Evolutionary conservation across 306 rosid genomes (phyloP).

Genomic region (Psophocarpus tetragonolobus): DNA sequence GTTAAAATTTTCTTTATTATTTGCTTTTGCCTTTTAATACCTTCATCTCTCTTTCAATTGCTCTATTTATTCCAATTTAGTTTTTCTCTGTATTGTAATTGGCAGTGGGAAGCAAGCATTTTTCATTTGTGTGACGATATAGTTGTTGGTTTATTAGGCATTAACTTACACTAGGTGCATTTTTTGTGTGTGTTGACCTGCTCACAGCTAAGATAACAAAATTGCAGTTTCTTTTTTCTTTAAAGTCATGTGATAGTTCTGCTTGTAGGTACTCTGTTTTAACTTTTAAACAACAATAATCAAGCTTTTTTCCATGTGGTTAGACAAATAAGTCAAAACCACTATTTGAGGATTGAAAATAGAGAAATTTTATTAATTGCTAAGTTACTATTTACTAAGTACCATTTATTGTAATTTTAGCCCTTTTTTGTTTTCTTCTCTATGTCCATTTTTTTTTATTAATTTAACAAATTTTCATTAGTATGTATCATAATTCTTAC

Average conservation of each 20-base stretch:
- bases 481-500: too few species aligned
- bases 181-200: slow-evolving; percentile 19
- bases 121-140: background rate
- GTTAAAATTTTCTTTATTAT: slow-evolving; percentile 18
- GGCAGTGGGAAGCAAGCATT: slow-evolving; percentile 7
- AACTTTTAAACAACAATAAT: background rate
- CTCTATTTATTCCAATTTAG: background rate
- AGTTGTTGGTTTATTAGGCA: too few species aligned
- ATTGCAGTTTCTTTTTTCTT: too few species aligned
- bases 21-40: background rate
- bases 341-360: background rate
- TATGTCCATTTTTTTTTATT: too few species aligned
- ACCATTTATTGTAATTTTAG: background rate
- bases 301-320: background rate
- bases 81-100: background rate
- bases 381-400: background rate
- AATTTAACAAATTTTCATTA: too few species aligned
- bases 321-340: background rate
- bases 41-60: background rate
- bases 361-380: background rate
- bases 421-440: slow-evolving; percentile 4
- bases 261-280: background rate
- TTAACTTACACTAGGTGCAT: too few species aligned
- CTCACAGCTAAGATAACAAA: background rate
- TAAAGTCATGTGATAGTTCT: too few species aligned